Base-by-base conservation (phyloP, 257 asterid genomes). In the Rehmannia glutinosa region DNA sequence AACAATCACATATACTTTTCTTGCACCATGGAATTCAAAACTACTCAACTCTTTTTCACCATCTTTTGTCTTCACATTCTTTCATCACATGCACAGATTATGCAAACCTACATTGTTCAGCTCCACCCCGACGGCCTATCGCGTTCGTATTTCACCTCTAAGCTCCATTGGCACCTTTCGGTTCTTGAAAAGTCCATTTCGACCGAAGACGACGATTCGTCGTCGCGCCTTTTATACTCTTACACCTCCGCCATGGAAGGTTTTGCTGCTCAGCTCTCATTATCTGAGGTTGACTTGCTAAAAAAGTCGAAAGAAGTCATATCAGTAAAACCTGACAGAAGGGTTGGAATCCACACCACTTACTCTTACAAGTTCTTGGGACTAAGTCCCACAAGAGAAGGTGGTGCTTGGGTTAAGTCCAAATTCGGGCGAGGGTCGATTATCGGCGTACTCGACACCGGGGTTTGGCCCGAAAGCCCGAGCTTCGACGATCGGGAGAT, bases 401-500 rank as follows among this genome's bases (percentile, higher is more conserved):
- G 25, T 19, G 97, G 95, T 6, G 87, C 95, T 11, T 82, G 96
- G 95, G 12, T 73, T 7, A 77, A 65, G 75, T 88, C 97, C 0
- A 55, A 71, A 13, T 86, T 82, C 62, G 99, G 99, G 8, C 81
- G 74, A 19, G 98, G 98, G 3, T 46, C 96, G 0, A 90, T 90
- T 23, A 80, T 90, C 16, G 98, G 96, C 1, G 77, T 89, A 12
- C 96, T 92, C 57, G 97, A 92, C 77, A 92, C 98, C 0, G 97
- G 96, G 3, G 72, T 83, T 65, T 92, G 97, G 96, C 98, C 98
- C 0, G 97, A 89, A 64, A 87, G 95, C 62, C 95, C 97, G 12
- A 89, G 97, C 84, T 92, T 92, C 64, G 81, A 79, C 46, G 97
- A 92, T 38, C 73, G 27, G 1, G 88, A 84, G 35, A 85, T 89